Evolutionary conservation across 2,329 filamentous ascomycete genomes (phyloP), one percentile per base, ranked within the genome.

Genomic region (Lecanoromycetidae sp.): DNA sequence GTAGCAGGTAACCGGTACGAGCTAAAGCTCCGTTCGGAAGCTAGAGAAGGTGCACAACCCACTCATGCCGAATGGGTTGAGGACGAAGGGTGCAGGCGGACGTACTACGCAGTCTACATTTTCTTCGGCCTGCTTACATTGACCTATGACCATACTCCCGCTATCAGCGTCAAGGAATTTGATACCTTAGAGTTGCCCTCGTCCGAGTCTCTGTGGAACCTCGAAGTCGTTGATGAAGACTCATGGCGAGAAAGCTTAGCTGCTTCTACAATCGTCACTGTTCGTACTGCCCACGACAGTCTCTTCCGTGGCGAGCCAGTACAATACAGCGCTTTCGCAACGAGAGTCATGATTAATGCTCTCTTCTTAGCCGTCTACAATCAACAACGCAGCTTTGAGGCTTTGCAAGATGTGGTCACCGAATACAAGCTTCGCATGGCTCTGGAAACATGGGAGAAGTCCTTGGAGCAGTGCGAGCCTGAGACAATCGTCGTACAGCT

Each of bases 321-420:
- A 43, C 82, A 83, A 57, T 98, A 96, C 71, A 96, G 90, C 61
- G 90, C 90, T 1, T 98, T 96, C 63, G 90, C 88, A 4, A 94
- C 91, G 9, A 86, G 91, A 53, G 87, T 96, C 54, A 93, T 98
- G 86, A 95, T 96, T 74, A 98, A 96, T 60, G 90, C 91, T 9
- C 74, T 98, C 54, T 98, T 96, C 73, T 75, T 98, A 40, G 91
- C 96, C 65, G 90, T 96, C 2, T 98, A 91, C 91, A 94, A 94
- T 62, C 87, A 96, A 71, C 95, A 95, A 76, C 85, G 91, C 60
- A 95, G 87, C 64, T 90, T 90, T n/a, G 88, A 96, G 63, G 88
- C 90, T 42, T 73, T 96, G 33, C 91, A 96, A 67, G 90, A 96
- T 61, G 88, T 96, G 32, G 90, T 96, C 36, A 94, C 90, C 3